Evolutionary conservation across 2,329 filamentous ascomycete species (phyloP).

Genomic region (Clarireedia sp.): DNA sequence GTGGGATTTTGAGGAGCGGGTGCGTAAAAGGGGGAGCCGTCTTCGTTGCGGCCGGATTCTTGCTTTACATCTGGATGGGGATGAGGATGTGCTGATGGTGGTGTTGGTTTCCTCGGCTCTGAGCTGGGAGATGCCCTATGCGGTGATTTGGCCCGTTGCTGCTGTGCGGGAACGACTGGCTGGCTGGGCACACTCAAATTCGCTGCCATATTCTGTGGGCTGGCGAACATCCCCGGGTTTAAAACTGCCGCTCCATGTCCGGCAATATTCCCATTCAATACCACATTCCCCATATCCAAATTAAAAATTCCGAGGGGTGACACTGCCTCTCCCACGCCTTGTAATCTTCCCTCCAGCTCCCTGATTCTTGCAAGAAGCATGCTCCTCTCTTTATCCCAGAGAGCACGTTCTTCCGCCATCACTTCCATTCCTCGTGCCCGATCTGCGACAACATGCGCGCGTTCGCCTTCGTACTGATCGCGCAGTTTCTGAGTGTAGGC

Average conservation of each 20-base stretch:
- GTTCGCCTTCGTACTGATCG: constrained; percentile 27
- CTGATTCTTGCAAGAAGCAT: constrained; percentile 22
- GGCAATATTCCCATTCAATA: background rate
- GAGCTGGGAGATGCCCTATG: background rate
- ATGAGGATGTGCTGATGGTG: background rate
- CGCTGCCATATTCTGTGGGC: too few relatives aligned
- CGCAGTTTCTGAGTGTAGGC: constrained; percentile 25
- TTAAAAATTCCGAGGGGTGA: background rate
- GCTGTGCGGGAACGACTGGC: too few relatives aligned
- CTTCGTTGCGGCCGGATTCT: constrained; percentile 29
- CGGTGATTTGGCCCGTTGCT: too few relatives aligned
- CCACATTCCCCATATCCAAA: constrained; percentile 1
- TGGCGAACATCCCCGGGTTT: background rate
- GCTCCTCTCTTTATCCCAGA: constrained; percentile 29
- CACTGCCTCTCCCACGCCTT: constrained; percentile 1
- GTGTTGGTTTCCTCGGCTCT: background rate
- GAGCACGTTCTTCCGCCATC: constrained; percentile 27
- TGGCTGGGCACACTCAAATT: too few relatives aligned
- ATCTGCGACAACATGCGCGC: constrained; percentile 28
- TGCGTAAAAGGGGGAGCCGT: constrained; percentile 30
- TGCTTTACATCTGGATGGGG: constrained; percentile 14
- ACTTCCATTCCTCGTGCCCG: constrained; percentile 25
- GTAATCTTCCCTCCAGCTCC: constrained; percentile 22
- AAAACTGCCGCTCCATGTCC: background rate
- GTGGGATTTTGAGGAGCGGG: constrained; percentile 27